Evolutionary conservation across 2,329 filamentous ascomycete species (phyloP).

Genomic region (Daldinia sp.): DNA sequence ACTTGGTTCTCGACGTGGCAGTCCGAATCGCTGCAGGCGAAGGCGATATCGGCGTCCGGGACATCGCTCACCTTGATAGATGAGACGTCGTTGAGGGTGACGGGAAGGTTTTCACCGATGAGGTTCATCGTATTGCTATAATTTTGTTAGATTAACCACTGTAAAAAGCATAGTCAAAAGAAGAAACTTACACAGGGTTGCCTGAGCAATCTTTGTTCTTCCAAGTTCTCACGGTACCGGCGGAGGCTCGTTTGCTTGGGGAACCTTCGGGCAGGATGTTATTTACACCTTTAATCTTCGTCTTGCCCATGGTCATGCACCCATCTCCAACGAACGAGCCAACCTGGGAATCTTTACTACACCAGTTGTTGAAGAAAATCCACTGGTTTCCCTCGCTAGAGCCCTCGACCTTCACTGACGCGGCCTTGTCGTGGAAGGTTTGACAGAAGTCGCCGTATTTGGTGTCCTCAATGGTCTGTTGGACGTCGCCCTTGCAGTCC

Average conservation of each 20-base stretch:
- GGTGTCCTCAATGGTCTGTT: constrained; percentile 22
- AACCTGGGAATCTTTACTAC: constrained; percentile 15
- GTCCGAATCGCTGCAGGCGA: constrained; percentile 20
- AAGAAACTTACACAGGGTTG: background rate
- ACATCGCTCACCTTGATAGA: constrained; percentile 23
- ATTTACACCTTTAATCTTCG: background rate
- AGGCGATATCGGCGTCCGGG: constrained; percentile 12
- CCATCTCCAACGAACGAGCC: constrained; percentile 17
- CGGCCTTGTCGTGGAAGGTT: constrained; percentile 18
- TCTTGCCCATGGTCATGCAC: constrained; percentile 17
- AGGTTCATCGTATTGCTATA: background rate
- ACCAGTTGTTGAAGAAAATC: constrained; percentile 30
- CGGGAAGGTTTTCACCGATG: background rate
- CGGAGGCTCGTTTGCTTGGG: background rate
- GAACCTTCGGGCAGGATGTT: background rate
- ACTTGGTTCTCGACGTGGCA: constrained; percentile 28
- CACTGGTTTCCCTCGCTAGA: constrained; percentile 9
- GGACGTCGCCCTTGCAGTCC: constrained; percentile 17
- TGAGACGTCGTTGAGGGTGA: background rate
- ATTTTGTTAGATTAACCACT: background rate
- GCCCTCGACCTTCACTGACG: constrained; percentile 23
- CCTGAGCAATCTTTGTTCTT: background rate
- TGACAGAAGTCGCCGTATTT: constrained; percentile 21
- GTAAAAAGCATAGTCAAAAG: background rate
- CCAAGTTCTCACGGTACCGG: background rate